phyloP scores from a whole-genome alignment of 2,329 filamentous ascomycete species.

The Colletotrichum acutatum region DNA sequence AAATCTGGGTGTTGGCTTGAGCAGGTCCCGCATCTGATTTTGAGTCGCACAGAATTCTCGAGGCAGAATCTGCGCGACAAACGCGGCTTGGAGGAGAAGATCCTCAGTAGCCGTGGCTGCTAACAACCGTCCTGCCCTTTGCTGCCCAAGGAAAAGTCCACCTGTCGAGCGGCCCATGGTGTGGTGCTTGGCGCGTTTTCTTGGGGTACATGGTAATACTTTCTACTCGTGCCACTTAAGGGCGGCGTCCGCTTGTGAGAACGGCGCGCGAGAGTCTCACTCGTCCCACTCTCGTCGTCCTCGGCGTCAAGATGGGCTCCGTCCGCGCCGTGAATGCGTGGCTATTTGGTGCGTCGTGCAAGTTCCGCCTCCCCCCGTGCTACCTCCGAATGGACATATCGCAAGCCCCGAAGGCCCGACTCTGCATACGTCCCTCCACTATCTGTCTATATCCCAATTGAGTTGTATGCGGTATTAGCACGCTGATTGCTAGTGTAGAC shows the following conservation, averaged over 20 bases:
- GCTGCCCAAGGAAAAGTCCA: not conserved
- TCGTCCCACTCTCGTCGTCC: constrained; percentile 1
- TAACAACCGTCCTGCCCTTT: not conserved
- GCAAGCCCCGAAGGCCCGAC: constrained; percentile 30
- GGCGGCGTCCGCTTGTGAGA: not conserved
- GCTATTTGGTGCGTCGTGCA: constrained; percentile 7
- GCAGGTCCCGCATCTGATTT: constrained; percentile 5
- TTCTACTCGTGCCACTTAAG: not conserved
- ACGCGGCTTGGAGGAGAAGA: not conserved
- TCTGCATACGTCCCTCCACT: constrained; percentile 5
- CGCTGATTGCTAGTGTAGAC: constrained; percentile 3
- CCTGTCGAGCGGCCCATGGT: not conserved
- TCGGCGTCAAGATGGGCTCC: constrained; percentile 21
- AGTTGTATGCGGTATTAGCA: constrained; percentile 7
- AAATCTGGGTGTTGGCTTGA: constrained; percentile 3
- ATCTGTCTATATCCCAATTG: constrained; percentile 20
- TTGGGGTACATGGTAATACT: not conserved
- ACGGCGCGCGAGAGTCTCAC: constrained; percentile 28
- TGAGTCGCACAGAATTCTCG: not conserved
- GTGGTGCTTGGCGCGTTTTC: not conserved
- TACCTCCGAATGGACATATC: constrained; percentile 27
- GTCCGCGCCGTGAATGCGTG: constrained; percentile 7
- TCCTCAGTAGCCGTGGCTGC: not conserved
- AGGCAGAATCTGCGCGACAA: constrained; percentile 5
- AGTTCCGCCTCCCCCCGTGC: constrained; percentile 18